Base-by-base conservation (phyloP, 192 early-diverging fungal species). In the Blastocladiella britannica region DNA sequence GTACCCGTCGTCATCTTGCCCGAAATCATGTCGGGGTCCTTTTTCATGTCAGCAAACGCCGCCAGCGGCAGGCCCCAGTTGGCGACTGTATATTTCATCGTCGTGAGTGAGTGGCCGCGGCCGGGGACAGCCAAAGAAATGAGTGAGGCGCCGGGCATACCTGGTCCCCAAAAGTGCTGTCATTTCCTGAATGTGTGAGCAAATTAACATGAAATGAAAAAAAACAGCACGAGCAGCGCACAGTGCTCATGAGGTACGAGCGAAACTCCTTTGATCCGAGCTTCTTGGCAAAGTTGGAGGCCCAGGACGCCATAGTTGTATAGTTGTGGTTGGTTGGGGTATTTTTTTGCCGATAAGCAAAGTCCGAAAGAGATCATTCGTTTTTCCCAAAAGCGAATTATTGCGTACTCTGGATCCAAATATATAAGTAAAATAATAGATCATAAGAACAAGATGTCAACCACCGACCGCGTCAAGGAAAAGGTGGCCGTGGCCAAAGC, bases 51-150 rank as follows among this genome's bases (percentile, higher is more conserved):
- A 43, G 87, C 85, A 58, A 94, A 87, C 7, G 93, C 93, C 28
- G 91, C 92, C 26, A 97, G 58, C 52, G 93, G 93, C 55, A 97
- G 80, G 53, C 93, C 93, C 93, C 93, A 86, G 72, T 86, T 88
- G 55, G 82, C 86, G 15, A 76, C 80, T 54, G 26, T 31, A 23
- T 4, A 7, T 20, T 7, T 18, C 31, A 37, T 3, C 2, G 1
- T 12, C 15, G 3, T 20, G 37, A 47, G 15, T 7, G 15, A 20
- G 37, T 20, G 12, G 4, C 12, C 15, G 31, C n/a, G n/a, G n/a
- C n/a, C n/a, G n/a, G n/a, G n/a, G n/a, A n/a, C n/a, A 37, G 31
- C 15, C 1, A 6, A 3, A 9, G 7, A 0, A 47, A 20, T 9
- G 2, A 1, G 9, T 7, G 6, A 18, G 9, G 37, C 37, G 37